Conservation (phyloP, 345 rosid genomes). For the Reutealis trisperma region DNA sequence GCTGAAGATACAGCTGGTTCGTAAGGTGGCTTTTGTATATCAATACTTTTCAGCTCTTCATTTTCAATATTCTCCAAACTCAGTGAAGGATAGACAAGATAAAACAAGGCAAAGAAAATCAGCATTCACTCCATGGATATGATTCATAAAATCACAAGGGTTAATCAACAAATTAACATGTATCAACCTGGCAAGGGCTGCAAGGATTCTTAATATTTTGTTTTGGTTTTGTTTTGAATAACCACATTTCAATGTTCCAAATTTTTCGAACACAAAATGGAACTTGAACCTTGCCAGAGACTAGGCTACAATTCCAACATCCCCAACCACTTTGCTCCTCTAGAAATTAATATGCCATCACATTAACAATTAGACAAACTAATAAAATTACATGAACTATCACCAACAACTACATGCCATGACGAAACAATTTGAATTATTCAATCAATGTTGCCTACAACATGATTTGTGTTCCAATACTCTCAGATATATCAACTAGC, state of each 20-base stretch:
- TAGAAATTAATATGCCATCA: neutral
- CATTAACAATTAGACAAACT: neutral
- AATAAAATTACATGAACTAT: neutral
- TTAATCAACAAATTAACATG: neutral
- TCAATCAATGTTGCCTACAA: neutral
- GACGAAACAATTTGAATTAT: neutral
- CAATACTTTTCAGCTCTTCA: slow-evolving; percentile 1
- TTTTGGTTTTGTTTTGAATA: neutral
- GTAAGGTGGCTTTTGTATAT: neutral
- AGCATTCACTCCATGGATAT: neutral
- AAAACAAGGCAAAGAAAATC: neutral
- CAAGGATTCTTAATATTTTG: neutral
- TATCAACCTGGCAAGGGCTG: neutral
- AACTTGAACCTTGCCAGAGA: neutral
- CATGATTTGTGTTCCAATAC: neutral
- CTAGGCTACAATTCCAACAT: neutral
- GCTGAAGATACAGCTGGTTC: neutral
- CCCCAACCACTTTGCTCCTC: neutral
- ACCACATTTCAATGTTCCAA: neutral
- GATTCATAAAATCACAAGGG: neutral
- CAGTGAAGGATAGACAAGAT: neutral
- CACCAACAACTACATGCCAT: neutral
- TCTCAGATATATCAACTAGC: neutral
- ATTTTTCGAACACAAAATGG: neutral
- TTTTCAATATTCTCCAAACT: neutral